phyloP scores from a whole-genome alignment of 2,329 filamentous ascomycete genomes.

The Arthrobotrys conoides region DNA sequence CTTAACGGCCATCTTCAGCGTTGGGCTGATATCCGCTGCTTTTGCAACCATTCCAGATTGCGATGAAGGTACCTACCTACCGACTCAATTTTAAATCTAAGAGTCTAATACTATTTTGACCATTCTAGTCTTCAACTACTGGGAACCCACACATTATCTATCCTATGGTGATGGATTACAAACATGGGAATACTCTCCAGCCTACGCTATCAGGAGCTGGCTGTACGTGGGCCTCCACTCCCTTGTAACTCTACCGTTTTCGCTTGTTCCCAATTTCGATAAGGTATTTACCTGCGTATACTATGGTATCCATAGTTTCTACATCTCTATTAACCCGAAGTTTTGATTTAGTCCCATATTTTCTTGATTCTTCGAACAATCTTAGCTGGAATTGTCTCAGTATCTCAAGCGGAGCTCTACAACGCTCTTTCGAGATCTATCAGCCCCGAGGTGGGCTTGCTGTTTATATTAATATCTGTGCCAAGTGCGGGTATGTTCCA shows the following conservation, averaged over 20 bases:
- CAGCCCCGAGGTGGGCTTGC: conserved; percentile 84
- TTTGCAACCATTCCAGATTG: conserved; percentile 96
- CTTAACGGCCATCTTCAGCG: conserved; percentile 72
- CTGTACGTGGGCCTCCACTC: conserved; percentile 87
- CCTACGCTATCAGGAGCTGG: conserved; percentile 96
- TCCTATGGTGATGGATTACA: conserved; percentile 92
- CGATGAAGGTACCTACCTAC: conserved; percentile 75
- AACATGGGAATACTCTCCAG: conserved; percentile 98
- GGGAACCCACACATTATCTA: conserved; percentile 96
- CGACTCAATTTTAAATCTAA: not conserved
- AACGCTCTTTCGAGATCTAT: conserved; percentile 81
- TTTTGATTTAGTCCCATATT: conserved; percentile 67
- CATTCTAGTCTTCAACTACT: conserved; percentile 88
- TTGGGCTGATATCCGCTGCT: conserved; percentile 76
- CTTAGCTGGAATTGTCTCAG: conserved; percentile 81
- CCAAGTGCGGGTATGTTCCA: conserved; percentile 94
- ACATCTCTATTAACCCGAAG: not conserved
- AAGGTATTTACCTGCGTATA: conserved; percentile 35
- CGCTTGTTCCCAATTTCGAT: conserved; percentile 58
- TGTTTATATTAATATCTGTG: conserved; percentile 83
- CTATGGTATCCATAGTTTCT: not conserved
- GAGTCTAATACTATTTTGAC: not conserved
- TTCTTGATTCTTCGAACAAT: conserved; percentile 88
- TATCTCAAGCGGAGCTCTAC: conserved; percentile 86
- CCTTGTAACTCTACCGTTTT: conserved; percentile 72